Conservation (phyloP, 306 rosid genomes). For the Dryas alaskensis region DNA sequence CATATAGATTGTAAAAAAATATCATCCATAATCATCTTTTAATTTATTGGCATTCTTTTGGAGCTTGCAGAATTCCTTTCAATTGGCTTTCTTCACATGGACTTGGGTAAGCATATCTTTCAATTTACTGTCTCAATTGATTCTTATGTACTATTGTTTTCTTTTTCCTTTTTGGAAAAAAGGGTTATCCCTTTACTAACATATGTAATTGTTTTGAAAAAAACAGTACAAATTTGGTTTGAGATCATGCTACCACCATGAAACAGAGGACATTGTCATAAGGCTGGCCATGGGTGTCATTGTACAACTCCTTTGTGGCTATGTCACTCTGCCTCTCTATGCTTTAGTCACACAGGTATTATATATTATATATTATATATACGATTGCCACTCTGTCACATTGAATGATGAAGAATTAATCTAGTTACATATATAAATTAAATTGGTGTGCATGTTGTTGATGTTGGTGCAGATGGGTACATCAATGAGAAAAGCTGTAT, state of each 20-base stretch:
- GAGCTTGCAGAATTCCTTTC: conserved; percentile 58
- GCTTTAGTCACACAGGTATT: conserved; percentile 65
- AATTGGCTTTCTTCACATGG: conserved; percentile 60
- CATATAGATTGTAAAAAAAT: not conserved
- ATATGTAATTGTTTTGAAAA: not conserved
- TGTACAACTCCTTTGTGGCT: conserved; percentile 53
- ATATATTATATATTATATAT: not conserved
- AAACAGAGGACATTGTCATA: conserved; percentile 41
- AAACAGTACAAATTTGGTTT: conserved; percentile 49
- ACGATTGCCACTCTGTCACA: too few species aligned
- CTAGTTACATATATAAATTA: too few species aligned
- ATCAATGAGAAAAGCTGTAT: conserved; percentile 46
- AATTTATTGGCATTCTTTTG: not conserved
- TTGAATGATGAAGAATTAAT: too few species aligned
- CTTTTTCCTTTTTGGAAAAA: too few species aligned
- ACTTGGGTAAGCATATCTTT: conserved; percentile 46
- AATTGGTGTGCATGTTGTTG: not conserved
- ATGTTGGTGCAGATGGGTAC: conserved; percentile 47
- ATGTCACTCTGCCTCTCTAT: conserved; percentile 62
- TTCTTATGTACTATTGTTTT: too few species aligned
- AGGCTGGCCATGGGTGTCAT: conserved; percentile 39
- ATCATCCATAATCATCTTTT: not conserved
- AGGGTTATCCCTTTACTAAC: not conserved
- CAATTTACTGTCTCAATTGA: not conserved
- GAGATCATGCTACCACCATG: conserved; percentile 56